phyloP scores from a whole-genome alignment of 345 rosid species.

The Bretschneidera sinensis region DNA sequence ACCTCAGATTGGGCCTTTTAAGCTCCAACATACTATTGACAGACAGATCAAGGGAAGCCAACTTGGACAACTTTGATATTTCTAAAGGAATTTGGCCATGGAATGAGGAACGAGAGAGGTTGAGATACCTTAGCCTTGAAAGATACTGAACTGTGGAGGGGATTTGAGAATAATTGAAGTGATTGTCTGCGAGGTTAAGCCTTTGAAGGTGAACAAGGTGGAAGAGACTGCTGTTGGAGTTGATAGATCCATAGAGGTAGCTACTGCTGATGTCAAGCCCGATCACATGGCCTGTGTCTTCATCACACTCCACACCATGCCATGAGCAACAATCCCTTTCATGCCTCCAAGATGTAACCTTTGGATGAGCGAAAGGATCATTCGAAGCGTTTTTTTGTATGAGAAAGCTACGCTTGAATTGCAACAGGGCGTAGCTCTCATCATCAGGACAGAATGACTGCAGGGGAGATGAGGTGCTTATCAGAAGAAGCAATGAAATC shows the following conservation, averaged over 20 bases:
- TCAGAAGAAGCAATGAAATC: too few relatives aligned
- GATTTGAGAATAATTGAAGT: conserved; percentile 5
- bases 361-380: not conserved
- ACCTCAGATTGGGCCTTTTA: too few relatives aligned
- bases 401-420: too few relatives aligned
- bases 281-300: not conserved
- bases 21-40: too few relatives aligned
- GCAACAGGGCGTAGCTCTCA: not conserved
- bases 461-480: too few relatives aligned
- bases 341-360: not conserved
- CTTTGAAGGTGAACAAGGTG: conserved; percentile 4
- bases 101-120: too few relatives aligned
- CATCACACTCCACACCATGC: conserved; percentile 1
- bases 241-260: not conserved
- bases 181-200: conserved; percentile 5
- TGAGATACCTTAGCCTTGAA: too few relatives aligned
- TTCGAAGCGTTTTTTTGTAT: not conserved
- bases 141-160: too few relatives aligned
- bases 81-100: too few relatives aligned
- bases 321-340: conserved; percentile 4
- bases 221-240: conserved; percentile 5
- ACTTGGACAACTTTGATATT: too few relatives aligned
- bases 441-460: not conserved
- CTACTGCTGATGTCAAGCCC: conserved; percentile 1
- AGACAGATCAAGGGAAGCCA: too few relatives aligned